A percentile compares a stretch with the other conserved stretches of the same genome.
These are phyloP conservation scores for barley (Hordeum vulgare) DNA, from an alignment of 176 grass and related monocot genomes.

Conservation along the genomic window DNA sequence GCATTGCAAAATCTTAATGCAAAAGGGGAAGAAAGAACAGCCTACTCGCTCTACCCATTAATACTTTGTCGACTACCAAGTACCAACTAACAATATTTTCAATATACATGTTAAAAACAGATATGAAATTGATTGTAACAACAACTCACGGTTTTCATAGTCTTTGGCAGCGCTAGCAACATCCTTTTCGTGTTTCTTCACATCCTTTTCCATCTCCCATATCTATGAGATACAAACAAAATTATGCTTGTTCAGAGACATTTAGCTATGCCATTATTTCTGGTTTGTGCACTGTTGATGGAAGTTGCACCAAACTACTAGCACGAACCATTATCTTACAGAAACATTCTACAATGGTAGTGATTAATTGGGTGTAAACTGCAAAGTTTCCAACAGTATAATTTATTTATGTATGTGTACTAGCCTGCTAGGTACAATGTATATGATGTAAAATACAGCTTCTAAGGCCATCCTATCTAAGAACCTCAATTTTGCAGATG, in stretches of 20 bases:
- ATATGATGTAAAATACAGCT: neutral
- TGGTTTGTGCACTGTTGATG: neutral
- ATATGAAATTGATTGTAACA: neutral
- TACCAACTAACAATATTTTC: neutral
- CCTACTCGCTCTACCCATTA: neutral
- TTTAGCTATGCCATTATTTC: neutral
- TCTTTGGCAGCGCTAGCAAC: conserved; percentile 45
- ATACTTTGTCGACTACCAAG: neutral
- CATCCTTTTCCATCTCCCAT: conserved; percentile 71
- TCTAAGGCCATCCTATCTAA: neutral
- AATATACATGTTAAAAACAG: neutral
- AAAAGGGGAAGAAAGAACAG: neutral
- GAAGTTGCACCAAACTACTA: neutral
- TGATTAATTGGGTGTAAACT: neutral
- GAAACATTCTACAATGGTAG: neutral
- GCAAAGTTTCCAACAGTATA: neutral
- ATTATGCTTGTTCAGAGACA: neutral
- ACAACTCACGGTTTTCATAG: conserved; percentile 64
- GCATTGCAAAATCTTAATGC: neutral
- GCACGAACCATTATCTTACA: neutral
- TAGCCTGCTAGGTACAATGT: neutral
- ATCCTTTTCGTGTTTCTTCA: conserved; percentile 73
- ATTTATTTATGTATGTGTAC: neutral
- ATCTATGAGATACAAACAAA: conserved; percentile 45
- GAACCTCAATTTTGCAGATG: conserved; percentile 9